Percentiles rank a stretch among this genome's conserved stretches.
phyloP scores from a whole-genome alignment of 2,329 filamentous ascomycete species.

The Anisogramma anomala region DNA sequence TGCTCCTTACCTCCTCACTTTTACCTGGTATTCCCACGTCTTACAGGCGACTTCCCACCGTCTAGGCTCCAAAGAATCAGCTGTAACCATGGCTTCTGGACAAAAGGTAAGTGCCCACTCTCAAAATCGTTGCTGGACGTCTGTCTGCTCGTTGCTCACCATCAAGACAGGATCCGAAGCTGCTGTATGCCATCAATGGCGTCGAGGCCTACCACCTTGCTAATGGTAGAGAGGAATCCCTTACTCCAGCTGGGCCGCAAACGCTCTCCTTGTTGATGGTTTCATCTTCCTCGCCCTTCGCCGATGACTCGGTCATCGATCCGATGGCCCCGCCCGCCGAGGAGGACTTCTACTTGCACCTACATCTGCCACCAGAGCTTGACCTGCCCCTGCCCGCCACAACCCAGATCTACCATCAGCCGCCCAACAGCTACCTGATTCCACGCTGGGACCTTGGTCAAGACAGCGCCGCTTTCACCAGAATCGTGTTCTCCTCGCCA shows the following conservation, averaged over 20 bases:
- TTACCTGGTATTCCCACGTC: too few species aligned
- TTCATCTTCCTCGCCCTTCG: constrained; percentile 68
- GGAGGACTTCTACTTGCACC: constrained; percentile 93
- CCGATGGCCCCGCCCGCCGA: constrained; percentile 45
- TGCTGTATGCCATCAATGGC: constrained; percentile 63
- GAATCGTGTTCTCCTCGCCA: constrained; percentile 75
- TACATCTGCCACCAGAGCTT: constrained; percentile 87
- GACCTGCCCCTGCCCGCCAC: constrained; percentile 88
- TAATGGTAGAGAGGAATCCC: constrained; percentile 69
- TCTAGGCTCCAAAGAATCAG: too few species aligned
- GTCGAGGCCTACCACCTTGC: constrained; percentile 86
- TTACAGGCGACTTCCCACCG: too few species aligned
- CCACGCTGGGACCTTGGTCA: constrained; percentile 89
- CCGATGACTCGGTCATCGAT: constrained; percentile 41
- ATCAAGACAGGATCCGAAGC: constrained; percentile 44
- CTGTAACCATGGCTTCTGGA: constrained; percentile 30
- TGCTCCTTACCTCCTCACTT: too few species aligned
- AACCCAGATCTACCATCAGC: constrained; percentile 94
- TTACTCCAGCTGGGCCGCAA: constrained; percentile 79
- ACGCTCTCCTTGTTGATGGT: constrained; percentile 94
- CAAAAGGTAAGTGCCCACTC: constrained; percentile 28
- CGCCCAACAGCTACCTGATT: constrained; percentile 83
- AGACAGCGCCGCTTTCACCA: constrained; percentile 79
- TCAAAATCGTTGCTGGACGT: background rate
- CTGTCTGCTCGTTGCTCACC: background rate